Percentiles rank a stretch among this genome's conserved stretches.
These are phyloP conservation scores for Globisporangium alternatum DNA, from an alignment of 352 stramenopile genomes.

Conservation along the genomic window DNA sequence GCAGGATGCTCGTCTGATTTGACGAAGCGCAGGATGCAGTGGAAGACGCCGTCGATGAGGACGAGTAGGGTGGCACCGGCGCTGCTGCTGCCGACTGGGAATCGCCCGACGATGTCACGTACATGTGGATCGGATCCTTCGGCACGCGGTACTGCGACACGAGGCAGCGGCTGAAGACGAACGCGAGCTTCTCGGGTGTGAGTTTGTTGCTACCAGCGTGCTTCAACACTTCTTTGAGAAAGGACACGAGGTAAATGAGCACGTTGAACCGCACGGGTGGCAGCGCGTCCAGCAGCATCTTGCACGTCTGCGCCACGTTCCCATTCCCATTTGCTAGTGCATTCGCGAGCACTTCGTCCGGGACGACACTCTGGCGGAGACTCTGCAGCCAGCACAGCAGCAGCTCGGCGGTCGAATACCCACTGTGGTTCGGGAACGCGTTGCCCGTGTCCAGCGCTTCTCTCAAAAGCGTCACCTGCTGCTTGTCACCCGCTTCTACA, in stretches of 20 bases:
- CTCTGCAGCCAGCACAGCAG: slow-evolving; percentile 91
- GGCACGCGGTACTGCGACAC: slow-evolving; percentile 44
- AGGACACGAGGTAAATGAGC: slow-evolving; percentile 96
- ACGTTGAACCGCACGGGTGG: slow-evolving; percentile 95
- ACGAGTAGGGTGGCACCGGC: slow-evolving; percentile 25
- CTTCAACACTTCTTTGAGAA: slow-evolving; percentile 93
- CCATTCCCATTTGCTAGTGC: slow-evolving; percentile 49
- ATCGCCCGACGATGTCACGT: slow-evolving; percentile 1
- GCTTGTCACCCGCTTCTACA: slow-evolving; percentile 63
- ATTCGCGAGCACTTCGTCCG: slow-evolving; percentile 71
- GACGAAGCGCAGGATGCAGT: slow-evolving; percentile 28
- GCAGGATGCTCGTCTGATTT: slow-evolving; percentile 36
- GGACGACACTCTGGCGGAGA: slow-evolving; percentile 88
- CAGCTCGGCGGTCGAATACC: slow-evolving; percentile 91
- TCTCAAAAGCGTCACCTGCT: slow-evolving; percentile 64
- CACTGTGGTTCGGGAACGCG: slow-evolving; percentile 74
- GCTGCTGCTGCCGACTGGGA: slow-evolving; percentile 7
- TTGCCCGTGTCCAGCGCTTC: slow-evolving; percentile 93
- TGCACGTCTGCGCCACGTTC: slow-evolving; percentile 82
- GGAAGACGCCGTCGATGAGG: slow-evolving; percentile 31
- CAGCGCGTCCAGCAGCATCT: slow-evolving; percentile 72
- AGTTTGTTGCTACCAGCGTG: slow-evolving; percentile 57
- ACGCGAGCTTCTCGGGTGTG: slow-evolving; percentile 66
- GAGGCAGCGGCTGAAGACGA: slow-evolving; percentile 73
- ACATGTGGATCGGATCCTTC: slow-evolving; percentile 2